These are phyloP conservation scores for Anthostomella pinea DNA, from an alignment of 2,329 filamentous ascomycete genomes.

Conservation along the genomic window DNA sequence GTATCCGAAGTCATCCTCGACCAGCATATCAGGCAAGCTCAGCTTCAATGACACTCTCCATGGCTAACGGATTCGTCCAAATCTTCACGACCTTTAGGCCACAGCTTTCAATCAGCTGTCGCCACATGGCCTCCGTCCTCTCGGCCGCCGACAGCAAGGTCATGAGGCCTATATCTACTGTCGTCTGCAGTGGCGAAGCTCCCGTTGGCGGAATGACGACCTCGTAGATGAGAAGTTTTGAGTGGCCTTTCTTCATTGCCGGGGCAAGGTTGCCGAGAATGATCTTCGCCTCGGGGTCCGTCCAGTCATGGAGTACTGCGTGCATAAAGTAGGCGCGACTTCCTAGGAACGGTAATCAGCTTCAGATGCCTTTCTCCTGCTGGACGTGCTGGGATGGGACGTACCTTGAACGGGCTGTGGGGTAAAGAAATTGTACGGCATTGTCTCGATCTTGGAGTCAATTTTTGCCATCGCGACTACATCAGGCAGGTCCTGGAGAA, in stretches of 20 bases:
- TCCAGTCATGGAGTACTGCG: conserved; percentile 39
- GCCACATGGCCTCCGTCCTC: conserved; percentile 15
- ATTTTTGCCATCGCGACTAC: conserved; percentile 12
- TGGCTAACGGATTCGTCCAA: conserved; percentile 9
- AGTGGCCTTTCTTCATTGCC: conserved; percentile 33
- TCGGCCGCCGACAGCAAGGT: conserved; percentile 12
- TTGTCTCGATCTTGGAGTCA: conserved; percentile 21
- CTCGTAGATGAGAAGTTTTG: conserved; percentile 42
- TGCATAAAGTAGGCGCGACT: conserved; percentile 33
- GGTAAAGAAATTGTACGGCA: conserved; percentile 32
- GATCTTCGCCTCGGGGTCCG: conserved; percentile 27
- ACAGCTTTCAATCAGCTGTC: conserved; percentile 9
- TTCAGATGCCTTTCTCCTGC: background rate
- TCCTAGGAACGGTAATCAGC: conserved; percentile 8
- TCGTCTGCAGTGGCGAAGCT: conserved; percentile 21
- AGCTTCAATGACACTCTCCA: conserved; percentile 18
- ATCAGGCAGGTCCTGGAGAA: conserved; percentile 38
- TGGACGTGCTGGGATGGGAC: background rate
- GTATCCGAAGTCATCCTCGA: background rate
- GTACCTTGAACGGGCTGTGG: conserved; percentile 27
- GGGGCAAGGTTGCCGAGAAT: conserved; percentile 32
- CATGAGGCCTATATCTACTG: conserved; percentile 16
- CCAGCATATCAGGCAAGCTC: conserved; percentile 12
- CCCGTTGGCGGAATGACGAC: conserved; percentile 35
- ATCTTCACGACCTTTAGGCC: conserved; percentile 13